phyloP scores from a whole-genome alignment of 306 rosid species.

The Styphnolobium japonicum region DNA sequence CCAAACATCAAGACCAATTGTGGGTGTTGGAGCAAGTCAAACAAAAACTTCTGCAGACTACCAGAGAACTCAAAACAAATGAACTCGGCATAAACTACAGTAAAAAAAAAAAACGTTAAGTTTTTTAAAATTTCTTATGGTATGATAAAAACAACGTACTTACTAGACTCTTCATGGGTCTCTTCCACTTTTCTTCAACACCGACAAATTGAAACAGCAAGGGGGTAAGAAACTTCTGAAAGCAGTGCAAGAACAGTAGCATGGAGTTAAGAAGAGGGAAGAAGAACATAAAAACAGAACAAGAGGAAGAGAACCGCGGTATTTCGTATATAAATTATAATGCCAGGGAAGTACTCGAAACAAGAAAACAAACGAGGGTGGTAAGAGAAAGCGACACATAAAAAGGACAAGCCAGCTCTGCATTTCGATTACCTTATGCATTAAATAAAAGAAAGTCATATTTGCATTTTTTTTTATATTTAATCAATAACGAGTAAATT shows the following conservation, averaged over 20 bases:
- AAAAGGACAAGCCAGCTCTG: slow-evolving; percentile 36
- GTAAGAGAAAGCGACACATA: slow-evolving; percentile 42
- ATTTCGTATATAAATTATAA: slow-evolving; percentile 28
- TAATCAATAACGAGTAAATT: no score
- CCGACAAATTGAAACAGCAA: neutral
- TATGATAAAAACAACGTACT: slow-evolving; percentile 50
- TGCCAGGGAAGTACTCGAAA: slow-evolving; percentile 34
- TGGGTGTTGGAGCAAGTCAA: neutral
- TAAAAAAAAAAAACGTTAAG: neutral
- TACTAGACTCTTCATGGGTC: slow-evolving; percentile 56
- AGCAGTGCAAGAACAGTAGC: neutral
- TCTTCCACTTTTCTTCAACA: neutral
- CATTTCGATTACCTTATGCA: slow-evolving; percentile 4
- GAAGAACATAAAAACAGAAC: neutral
- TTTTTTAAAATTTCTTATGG: neutral
- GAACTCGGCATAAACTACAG: neutral
- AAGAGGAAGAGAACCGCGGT: slow-evolving; percentile 8
- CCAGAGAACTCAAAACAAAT: neutral
- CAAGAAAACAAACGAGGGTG: slow-evolving; percentile 26
- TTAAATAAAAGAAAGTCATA: no score
- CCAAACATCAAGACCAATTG: slow-evolving; percentile 14
- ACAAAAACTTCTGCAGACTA: neutral
- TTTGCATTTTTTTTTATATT: no score
- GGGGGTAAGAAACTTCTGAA: neutral
- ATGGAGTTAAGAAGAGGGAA: neutral